Conservation (phyloP, 352 stramenopile genomes). For the Pythium rishiriense region DNA sequence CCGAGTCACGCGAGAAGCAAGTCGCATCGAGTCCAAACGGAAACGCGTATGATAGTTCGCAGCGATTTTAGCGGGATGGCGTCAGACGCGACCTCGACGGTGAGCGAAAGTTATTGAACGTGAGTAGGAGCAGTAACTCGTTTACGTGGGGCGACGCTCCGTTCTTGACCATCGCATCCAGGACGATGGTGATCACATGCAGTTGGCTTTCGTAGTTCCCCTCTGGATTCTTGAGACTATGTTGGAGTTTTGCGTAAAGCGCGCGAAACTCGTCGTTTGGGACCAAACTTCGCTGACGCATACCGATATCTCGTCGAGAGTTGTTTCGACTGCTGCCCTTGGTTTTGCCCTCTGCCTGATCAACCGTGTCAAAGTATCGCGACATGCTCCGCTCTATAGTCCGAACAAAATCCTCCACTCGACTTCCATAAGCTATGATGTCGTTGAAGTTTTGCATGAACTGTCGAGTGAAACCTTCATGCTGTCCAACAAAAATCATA, state of each 20-base stretch:
- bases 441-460: conserved; percentile 76
- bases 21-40: background rate
- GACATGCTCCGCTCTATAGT: conserved; percentile 46
- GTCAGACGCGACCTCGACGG: conserved; percentile 9
- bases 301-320: background rate
- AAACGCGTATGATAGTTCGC: conserved; percentile 7
- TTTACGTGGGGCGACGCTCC: conserved; percentile 66
- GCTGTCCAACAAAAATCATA: conserved; percentile 28
- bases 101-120: conserved; percentile 73
- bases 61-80: background rate
- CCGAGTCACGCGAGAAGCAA: background rate
- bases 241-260: conserved; percentile 25
- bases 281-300: conserved; percentile 2
- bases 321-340: conserved; percentile 4
- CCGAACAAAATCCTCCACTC: conserved; percentile 53
- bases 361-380: conserved; percentile 34
- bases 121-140: conserved; percentile 69
- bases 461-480: conserved; percentile 65
- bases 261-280: conserved; percentile 15
- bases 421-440: conserved; percentile 59
- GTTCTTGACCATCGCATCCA: conserved; percentile 74
- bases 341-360: background rate
- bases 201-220: conserved; percentile 65
- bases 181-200: conserved; percentile 69
- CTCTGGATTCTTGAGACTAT: conserved; percentile 41